A percentile compares a stretch with the other conserved stretches of the same genome.
Conservation (phyloP, 345 rosid species). For the Brassica carinata region DNA sequence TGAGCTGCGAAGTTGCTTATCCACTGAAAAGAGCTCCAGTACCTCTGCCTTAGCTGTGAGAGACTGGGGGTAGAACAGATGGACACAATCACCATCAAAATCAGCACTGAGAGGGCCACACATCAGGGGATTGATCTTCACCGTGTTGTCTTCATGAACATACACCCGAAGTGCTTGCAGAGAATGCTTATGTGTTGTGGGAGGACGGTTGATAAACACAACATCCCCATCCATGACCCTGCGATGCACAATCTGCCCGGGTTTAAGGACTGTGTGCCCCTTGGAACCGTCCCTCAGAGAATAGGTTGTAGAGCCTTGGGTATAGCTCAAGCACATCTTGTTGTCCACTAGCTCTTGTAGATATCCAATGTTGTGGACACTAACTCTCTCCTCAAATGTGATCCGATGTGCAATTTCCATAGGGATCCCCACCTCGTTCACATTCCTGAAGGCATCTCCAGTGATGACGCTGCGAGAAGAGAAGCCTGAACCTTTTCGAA, state of each 20-base stretch:
- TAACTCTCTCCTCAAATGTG: slow-evolving; percentile 90
- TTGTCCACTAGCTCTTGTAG: slow-evolving; percentile 78
- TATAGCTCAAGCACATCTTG: slow-evolving; percentile 70
- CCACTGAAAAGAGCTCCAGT: slow-evolving; percentile 85
- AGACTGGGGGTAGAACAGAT: slow-evolving; percentile 90
- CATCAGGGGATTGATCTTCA: slow-evolving; percentile 89
- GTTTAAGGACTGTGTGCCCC: slow-evolving; percentile 75
- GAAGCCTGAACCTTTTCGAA: slow-evolving; percentile 91
- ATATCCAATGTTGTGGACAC: slow-evolving; percentile 55
- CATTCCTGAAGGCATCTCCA: slow-evolving; percentile 80
- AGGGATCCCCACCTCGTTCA: slow-evolving; percentile 87
- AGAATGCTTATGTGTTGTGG: slow-evolving; percentile 94
- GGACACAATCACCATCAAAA: slow-evolving; percentile 97
- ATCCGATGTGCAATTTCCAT: slow-evolving; percentile 80
- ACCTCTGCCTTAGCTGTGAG: slow-evolving; percentile 95
- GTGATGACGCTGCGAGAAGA: slow-evolving; percentile 97
- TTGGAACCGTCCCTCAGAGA: slow-evolving; percentile 91
- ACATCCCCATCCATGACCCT: slow-evolving; percentile 90
- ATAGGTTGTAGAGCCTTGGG: slow-evolving; percentile 70
- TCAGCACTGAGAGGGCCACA: slow-evolving; percentile 96
- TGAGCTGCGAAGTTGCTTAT: slow-evolving; percentile 91
- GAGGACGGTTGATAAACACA: slow-evolving; percentile 93
- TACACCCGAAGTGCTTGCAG: slow-evolving; percentile 89
- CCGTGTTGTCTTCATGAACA: slow-evolving; percentile 90
- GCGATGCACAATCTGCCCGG: slow-evolving; percentile 87